Base-by-base conservation (phyloP, 192 early-diverging fungal species). In the Hyaloraphidium curvatum region DNA sequence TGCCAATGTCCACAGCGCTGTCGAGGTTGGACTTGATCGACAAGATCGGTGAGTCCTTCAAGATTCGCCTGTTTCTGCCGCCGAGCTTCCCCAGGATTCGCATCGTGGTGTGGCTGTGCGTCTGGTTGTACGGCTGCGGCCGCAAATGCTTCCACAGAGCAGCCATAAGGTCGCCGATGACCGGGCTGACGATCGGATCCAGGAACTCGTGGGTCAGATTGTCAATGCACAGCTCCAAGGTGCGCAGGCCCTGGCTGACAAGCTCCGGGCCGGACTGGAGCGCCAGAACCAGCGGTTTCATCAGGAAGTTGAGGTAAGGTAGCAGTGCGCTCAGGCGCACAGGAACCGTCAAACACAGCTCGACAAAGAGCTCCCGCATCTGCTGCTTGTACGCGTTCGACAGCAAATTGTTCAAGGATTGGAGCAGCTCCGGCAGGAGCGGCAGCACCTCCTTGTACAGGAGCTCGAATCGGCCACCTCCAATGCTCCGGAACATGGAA, bases 61-160 rank as follows among this genome's bases (percentile, higher is more conserved):
- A 65, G 71, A 89, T 78, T 28, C 86, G 69, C 39, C 93, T 75
- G 64, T 99, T 99, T 23, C 91, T 69, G 1, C 96, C 96, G n/a
- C 96, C 96, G 27, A 99, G 77, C 62, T 97, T 97, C 5, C 96
- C 96, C 0, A 99, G 68, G 48, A 99, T 97, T 14, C 88, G 72
- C 55, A 89, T 79, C 2, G 93, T 84, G 1, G 82, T 79, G 55
- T 85, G 77, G 28, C 82, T 84, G 55, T 93, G 88, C 7, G 68
- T 64, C 22, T 74, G 79, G 54, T 81, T 82, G 64, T 94, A 91
- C 1, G 91, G 89, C 0, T 76, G 62, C 16, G 89, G 91, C 39
- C 80, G 76, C 22, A 99, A 70, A 57, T 96, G 96, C 51, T 74
- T 81, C 84, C 89, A 93, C 16, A 99, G 67, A 0, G 87, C 85